These are phyloP conservation scores for Harringtonia aguacate DNA, from an alignment of 2,329 filamentous ascomycete genomes.

Conservation along the genomic window DNA sequence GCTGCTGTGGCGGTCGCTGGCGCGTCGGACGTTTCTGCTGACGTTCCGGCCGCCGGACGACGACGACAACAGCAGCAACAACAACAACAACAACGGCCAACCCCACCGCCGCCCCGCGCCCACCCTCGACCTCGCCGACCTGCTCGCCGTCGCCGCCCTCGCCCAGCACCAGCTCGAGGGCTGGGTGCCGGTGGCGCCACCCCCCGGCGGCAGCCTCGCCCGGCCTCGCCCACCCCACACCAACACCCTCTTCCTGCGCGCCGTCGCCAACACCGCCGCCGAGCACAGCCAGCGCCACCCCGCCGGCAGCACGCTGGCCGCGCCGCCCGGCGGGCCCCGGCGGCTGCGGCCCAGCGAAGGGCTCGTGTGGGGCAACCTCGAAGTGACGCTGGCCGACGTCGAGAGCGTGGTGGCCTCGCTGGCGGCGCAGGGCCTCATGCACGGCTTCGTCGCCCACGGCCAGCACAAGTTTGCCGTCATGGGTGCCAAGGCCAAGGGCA, in stretches of 20 bases:
- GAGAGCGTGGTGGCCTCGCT: conserved; percentile 69
- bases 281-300: conserved; percentile 7
- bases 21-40: conserved; percentile 66
- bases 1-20: conserved; percentile 73
- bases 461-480: conserved; percentile 72
- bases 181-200: conserved; percentile 31
- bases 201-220: conserved; percentile 4
- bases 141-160: conserved; percentile 53
- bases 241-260: conserved; percentile 40
- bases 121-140: conserved; percentile 60
- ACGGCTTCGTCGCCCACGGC: conserved; percentile 73
- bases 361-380: conserved; percentile 52
- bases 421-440: conserved; percentile 68
- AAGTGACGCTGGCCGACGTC: conserved; percentile 52
- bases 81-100: conserved; percentile 18
- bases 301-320: conserved; percentile 24
- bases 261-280: conserved; percentile 35
- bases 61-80: conserved; percentile 5
- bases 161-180: conserved; percentile 55
- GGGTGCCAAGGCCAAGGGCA: conserved; percentile 57
- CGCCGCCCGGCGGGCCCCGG: conserved; percentile 35
- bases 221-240: conserved; percentile 29
- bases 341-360: conserved; percentile 46
- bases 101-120: conserved; percentile 52
- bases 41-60: conserved; percentile 57